Evolutionary conservation across 805 yeast genomes (phyloP).

Genomic region (Yamadazyma tumulicola): DNA sequence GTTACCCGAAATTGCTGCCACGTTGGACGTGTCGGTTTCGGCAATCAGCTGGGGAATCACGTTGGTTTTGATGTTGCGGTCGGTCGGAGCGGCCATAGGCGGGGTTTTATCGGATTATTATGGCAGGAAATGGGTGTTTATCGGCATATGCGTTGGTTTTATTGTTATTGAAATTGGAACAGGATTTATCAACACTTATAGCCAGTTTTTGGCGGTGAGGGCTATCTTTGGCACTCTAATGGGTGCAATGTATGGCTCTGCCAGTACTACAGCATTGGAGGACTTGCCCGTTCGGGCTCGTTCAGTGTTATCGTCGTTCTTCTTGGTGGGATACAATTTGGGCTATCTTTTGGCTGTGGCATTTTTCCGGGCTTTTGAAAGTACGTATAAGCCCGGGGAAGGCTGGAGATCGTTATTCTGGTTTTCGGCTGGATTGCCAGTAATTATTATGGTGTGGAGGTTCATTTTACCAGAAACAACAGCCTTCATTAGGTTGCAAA

Average conservation of each 20-base stretch:
- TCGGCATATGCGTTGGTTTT: slow-evolving; percentile 49
- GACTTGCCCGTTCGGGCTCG: slow-evolving; percentile 59
- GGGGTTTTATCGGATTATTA: slow-evolving; percentile 59
- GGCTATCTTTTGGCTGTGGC: slow-evolving; percentile 65
- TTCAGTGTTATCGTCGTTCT: slow-evolving; percentile 60
- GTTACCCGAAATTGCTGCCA: slow-evolving; percentile 46
- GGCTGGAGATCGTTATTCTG: slow-evolving; percentile 73
- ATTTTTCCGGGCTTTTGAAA: slow-evolving; percentile 57
- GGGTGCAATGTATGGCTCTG: slow-evolving; percentile 70
- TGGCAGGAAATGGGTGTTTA: slow-evolving; percentile 69
- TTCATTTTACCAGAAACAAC: slow-evolving; percentile 58
- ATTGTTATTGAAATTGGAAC: slow-evolving; percentile 60
- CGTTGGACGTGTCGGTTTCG: slow-evolving; percentile 41
- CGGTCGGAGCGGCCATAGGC: slow-evolving; percentile 66
- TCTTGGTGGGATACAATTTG: slow-evolving; percentile 52
- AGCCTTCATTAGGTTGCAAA: slow-evolving; percentile 35
- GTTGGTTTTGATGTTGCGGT: slow-evolving; percentile 65
- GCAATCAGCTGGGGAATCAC: slow-evolving; percentile 73
- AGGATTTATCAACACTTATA: slow-evolving; percentile 58
- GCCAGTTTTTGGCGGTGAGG: slow-evolving; percentile 58
- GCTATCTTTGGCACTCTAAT: slow-evolving; percentile 65
- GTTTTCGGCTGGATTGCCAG: slow-evolving; percentile 70
- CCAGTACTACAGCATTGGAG: slow-evolving; percentile 64
- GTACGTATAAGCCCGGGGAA: slow-evolving; percentile 37
- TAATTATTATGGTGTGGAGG: slow-evolving; percentile 57